phyloP scores from a whole-genome alignment of 139 green algal species.

The Nannochloris sp. region DNA sequence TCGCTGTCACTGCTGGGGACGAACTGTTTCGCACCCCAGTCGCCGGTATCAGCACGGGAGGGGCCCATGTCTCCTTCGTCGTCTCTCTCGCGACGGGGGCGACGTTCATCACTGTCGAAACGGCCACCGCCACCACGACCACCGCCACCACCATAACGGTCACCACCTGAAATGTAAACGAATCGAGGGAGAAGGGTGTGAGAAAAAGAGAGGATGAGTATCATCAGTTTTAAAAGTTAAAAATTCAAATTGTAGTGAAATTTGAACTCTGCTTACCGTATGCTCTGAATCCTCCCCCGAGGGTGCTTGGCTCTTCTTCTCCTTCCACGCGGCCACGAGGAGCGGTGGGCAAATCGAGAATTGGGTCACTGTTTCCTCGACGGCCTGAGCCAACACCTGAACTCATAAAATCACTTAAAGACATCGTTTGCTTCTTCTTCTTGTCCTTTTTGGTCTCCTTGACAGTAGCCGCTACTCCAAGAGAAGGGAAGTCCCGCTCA shows the following conservation, averaged over 20 bases:
- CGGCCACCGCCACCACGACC: background rate
- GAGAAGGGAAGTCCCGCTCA: slow-evolving; percentile 55
- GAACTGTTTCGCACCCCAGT: slow-evolving; percentile 73
- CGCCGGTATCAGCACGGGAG: slow-evolving; percentile 66
- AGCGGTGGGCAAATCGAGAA: slow-evolving; percentile 52
- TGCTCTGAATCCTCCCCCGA: slow-evolving; percentile 67
- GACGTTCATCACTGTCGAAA: slow-evolving; percentile 14
- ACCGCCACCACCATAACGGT: background rate
- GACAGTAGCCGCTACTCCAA: slow-evolving; percentile 42
- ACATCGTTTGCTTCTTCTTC: slow-evolving; percentile 61
- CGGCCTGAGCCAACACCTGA: background rate
- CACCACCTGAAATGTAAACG: background rate
- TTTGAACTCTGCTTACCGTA: slow-evolving; percentile 45
- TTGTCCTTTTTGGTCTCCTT: slow-evolving; percentile 55
- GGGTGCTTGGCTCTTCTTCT: slow-evolving; percentile 23
- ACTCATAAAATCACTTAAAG: slow-evolving; percentile 57
- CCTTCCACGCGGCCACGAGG: slow-evolving; percentile 35
- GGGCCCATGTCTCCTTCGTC: slow-evolving; percentile 36
- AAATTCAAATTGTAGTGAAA: background rate
- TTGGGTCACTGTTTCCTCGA: slow-evolving; percentile 21
- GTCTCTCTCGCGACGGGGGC: background rate
- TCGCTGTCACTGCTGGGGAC: slow-evolving; percentile 20
- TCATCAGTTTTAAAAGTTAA: background rate
- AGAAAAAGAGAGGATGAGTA: background rate
- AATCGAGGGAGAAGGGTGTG: background rate